Evolutionary conservation across 2,329 filamentous ascomycete species (phyloP).

Genomic region (Chaetomiaceae sp.): DNA sequence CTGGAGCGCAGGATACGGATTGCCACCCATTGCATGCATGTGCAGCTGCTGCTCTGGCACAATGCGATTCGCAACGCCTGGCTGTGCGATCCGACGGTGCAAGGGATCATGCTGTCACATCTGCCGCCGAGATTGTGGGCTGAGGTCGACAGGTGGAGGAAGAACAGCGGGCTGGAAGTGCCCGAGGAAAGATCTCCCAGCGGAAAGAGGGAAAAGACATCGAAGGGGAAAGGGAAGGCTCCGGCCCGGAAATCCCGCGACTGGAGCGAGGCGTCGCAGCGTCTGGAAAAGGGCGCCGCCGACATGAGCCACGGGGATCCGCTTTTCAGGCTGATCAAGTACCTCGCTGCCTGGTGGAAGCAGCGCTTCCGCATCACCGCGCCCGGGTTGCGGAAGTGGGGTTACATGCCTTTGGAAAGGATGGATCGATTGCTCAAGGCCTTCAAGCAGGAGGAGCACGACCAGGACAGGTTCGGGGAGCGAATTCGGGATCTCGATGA

Average conservation of each 20-base stretch:
- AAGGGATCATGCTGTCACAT: slow-evolving; percentile 71
- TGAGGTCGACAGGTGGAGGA: slow-evolving; percentile 69
- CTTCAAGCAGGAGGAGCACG: slow-evolving; percentile 58
- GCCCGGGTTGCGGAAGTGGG: slow-evolving; percentile 80
- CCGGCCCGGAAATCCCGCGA: slow-evolving; percentile 48
- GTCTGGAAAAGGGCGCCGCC: slow-evolving; percentile 63
- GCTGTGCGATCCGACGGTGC: slow-evolving; percentile 71
- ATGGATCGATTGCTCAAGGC: slow-evolving; percentile 70
- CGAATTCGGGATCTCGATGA: slow-evolving; percentile 60
- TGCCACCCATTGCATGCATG: slow-evolving; percentile 82
- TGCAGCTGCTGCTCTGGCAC: slow-evolving; percentile 82
- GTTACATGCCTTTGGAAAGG: slow-evolving; percentile 75
- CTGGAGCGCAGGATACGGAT: slow-evolving; percentile 73
- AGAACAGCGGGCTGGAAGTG: slow-evolving; percentile 57
- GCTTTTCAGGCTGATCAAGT: slow-evolving; percentile 68
- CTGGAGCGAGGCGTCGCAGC: slow-evolving; percentile 67
- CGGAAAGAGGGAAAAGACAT: not conserved
- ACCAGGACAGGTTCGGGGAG: slow-evolving; percentile 70
- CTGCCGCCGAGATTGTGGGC: slow-evolving; percentile 63
- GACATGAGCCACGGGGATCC: slow-evolving; percentile 84
- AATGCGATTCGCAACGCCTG: slow-evolving; percentile 83
- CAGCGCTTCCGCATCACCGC: slow-evolving; percentile 72
- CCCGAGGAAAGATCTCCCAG: slow-evolving; percentile 36
- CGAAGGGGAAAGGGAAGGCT: slow-evolving; percentile 30
- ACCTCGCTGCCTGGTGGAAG: slow-evolving; percentile 82